phyloP scores from a whole-genome alignment of 148 eudicot genomes.

The Diospyros kaki region DNA sequence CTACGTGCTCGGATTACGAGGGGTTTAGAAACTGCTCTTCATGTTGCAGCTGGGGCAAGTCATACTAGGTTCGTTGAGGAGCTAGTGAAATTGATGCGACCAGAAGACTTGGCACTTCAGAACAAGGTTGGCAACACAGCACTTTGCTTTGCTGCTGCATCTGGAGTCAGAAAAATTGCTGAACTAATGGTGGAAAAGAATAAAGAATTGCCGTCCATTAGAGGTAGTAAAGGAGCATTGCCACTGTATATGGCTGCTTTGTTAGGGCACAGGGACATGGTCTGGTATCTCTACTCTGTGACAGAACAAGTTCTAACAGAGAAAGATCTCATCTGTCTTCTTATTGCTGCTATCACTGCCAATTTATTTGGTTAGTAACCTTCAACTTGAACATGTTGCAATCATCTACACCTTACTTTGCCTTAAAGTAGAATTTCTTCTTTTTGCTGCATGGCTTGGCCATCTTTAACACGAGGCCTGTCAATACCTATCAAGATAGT shows the following conservation, averaged over 20 bases:
- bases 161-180: slow-evolving; percentile 13
- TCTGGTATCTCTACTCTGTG: slow-evolving; percentile 16
- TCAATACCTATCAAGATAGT: too few species aligned
- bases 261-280: slow-evolving; percentile 22
- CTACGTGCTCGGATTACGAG: slow-evolving; percentile 18
- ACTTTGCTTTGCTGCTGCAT: slow-evolving; percentile 19
- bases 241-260: slow-evolving; percentile 19
- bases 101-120: slow-evolving; percentile 17
- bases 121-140: slow-evolving; percentile 18
- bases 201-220: neutral
- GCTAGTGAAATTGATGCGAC: slow-evolving; percentile 17
- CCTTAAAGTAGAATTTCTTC: too few species aligned
- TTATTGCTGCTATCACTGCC: slow-evolving; percentile 21
- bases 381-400: neutral
- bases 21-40: slow-evolving; percentile 19
- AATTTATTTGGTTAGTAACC: slow-evolving; percentile 24
- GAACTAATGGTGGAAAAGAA: slow-evolving; percentile 20
- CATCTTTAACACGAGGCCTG: too few species aligned
- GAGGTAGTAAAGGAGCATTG: slow-evolving; percentile 12
- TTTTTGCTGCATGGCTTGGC: too few species aligned
- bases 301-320: slow-evolving; percentile 5
- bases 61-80: slow-evolving; percentile 17
- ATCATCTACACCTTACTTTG: too few species aligned
- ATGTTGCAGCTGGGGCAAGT: slow-evolving; percentile 21
- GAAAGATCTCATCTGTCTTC: slow-evolving; percentile 12